A percentile compares a stretch with the other conserved stretches of the same genome.
phyloP scores from a whole-genome alignment of 208 protist genomes.

The Angomonas ambiguus region DNA sequence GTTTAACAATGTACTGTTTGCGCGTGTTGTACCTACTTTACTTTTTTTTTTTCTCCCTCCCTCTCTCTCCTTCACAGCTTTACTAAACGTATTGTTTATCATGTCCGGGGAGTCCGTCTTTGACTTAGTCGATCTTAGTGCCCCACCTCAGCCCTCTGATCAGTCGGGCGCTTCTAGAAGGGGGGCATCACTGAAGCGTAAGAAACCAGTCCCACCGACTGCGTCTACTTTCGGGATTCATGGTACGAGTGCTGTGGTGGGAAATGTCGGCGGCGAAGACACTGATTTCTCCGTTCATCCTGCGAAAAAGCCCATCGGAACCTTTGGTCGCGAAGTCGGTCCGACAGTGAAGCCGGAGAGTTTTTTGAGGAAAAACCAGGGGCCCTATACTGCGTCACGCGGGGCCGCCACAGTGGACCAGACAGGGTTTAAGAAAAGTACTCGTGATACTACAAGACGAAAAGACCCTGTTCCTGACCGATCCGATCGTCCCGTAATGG shows the following conservation, averaged over 20 bases:
- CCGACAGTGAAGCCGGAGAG: conserved; percentile 49
- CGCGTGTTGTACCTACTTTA: too few species aligned
- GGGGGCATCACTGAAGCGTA: conserved; percentile 25
- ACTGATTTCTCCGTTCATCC: conserved; percentile 78
- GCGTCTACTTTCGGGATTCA: conserved; percentile 86
- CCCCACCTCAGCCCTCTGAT: conserved; percentile 8
- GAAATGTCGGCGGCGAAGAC: conserved; percentile 72
- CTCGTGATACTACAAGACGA: conserved; percentile 38
- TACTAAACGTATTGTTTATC: not conserved
- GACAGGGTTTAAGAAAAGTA: conserved; percentile 69
- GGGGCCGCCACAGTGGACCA: conserved; percentile 69
- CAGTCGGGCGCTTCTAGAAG: not conserved
- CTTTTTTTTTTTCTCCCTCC: conserved; percentile 14
- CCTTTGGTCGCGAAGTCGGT: conserved; percentile 71
- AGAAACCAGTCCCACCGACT: conserved; percentile 53
- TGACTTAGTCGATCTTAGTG: conserved; percentile 59
- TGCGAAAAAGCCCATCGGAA: conserved; percentile 69
- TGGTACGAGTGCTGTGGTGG: conserved; percentile 80
- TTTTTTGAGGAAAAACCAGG: conserved; percentile 80
- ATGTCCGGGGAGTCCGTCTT: conserved; percentile 90
- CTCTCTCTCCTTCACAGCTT: conserved; percentile 1
- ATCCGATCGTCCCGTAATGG: conserved; percentile 89
- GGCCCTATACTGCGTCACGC: conserved; percentile 62
- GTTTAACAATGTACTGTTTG: too few species aligned
- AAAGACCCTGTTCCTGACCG: conserved; percentile 73